A percentile compares a stretch with the other conserved stretches of the same genome.
These are phyloP conservation scores for Albatrellus sp. DNA, from an alignment of 1,284 basidiomycete species.

Conservation along the genomic window DNA sequence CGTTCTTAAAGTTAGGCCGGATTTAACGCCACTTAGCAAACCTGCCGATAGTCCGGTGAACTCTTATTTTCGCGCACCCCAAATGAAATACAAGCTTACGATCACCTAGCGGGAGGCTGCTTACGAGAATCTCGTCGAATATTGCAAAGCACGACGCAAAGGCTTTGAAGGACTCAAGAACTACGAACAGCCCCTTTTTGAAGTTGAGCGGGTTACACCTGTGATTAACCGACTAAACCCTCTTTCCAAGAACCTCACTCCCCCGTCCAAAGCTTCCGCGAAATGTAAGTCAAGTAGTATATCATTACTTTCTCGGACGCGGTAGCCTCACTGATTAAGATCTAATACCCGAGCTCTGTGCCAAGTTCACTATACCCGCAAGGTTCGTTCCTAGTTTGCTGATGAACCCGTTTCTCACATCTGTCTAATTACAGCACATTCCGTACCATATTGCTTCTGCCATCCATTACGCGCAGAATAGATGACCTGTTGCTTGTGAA, in stretches of 20 bases:
- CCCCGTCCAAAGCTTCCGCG: constrained; percentile 26
- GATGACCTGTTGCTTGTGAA: constrained; percentile 63
- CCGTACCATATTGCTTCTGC: constrained; percentile 53
- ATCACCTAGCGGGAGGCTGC: constrained; percentile 40
- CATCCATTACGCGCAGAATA: constrained; percentile 57
- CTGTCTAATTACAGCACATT: constrained; percentile 32
- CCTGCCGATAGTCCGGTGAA: constrained; percentile 51
- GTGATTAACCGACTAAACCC: constrained; percentile 44
- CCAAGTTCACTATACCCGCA: constrained; percentile 58
- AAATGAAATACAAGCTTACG: constrained; percentile 2
- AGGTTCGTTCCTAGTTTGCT: constrained; percentile 30
- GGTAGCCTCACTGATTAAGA: background rate
- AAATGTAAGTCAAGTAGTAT: constrained; percentile 33
- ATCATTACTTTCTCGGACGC: background rate
- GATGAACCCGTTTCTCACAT: constrained; percentile 6
- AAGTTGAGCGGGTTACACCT: constrained; percentile 41
- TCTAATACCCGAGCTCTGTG: constrained; percentile 22
- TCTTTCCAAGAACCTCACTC: constrained; percentile 24
- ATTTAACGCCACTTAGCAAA: constrained; percentile 62
- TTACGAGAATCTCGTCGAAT: constrained; percentile 48
- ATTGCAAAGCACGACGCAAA: constrained; percentile 46
- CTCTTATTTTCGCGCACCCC: constrained; percentile 10
- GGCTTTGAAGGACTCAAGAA: constrained; percentile 49
- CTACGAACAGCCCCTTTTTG: constrained; percentile 57
- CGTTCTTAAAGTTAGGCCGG: constrained; percentile 39